Evolutionary conservation across 306 rosid species (phyloP).

Genomic region (Clitoria ternatea): DNA sequence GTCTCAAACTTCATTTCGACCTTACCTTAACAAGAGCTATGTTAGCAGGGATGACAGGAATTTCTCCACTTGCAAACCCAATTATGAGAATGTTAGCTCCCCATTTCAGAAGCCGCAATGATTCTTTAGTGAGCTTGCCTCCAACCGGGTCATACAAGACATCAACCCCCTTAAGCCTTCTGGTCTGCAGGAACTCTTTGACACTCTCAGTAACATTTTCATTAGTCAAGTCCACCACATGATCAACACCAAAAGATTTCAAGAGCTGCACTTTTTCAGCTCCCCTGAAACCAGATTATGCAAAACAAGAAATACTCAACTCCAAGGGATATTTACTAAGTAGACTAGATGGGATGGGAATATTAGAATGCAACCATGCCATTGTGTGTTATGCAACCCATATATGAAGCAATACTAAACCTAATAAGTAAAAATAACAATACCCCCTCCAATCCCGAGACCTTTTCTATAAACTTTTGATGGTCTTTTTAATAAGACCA

Average conservation of each 20-base stretch:
- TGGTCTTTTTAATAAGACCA: no score
- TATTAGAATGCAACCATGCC: background rate
- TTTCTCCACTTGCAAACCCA: slow-evolving; percentile 93
- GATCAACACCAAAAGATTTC: slow-evolving; percentile 78
- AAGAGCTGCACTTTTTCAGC: slow-evolving; percentile 70
- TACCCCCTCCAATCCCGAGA: no score
- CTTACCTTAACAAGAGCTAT: slow-evolving; percentile 91
- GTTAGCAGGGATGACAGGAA: slow-evolving; percentile 90
- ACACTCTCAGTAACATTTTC: slow-evolving; percentile 65
- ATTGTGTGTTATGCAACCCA: background rate
- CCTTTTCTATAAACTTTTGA: no score
- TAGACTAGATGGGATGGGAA: background rate
- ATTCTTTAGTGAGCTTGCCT: slow-evolving; percentile 77
- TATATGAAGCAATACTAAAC: no score
- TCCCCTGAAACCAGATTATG: slow-evolving; percentile 55
- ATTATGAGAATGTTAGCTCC: slow-evolving; percentile 84
- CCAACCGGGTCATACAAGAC: slow-evolving; percentile 96
- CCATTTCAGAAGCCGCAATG: slow-evolving; percentile 79
- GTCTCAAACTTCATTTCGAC: background rate
- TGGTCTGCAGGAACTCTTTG: slow-evolving; percentile 60
- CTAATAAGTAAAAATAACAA: no score
- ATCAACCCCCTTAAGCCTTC: slow-evolving; percentile 83
- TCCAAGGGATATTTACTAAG: background rate
- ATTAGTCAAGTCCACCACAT: slow-evolving; percentile 68
- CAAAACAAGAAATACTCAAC: slow-evolving; percentile 7